Evolutionary conservation across 1,139 yeast species (phyloP), one percentile per base, ranked within the genome.

Genomic region (Pichia sp.): DNA sequence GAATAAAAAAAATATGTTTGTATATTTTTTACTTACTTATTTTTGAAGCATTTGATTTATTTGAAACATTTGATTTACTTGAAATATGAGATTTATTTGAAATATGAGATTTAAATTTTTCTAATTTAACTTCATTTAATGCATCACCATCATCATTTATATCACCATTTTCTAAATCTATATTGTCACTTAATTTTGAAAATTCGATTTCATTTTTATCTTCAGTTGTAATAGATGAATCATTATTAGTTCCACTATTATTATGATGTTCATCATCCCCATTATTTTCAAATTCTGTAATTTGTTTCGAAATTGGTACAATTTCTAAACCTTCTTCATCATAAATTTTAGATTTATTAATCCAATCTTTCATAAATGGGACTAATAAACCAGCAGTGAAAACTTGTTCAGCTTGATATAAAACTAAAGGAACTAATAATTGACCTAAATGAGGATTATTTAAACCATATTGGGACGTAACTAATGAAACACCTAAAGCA

Each of bases 321-420:
- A 34, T 34, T 25, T 34, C 38, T n/a, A 8, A n/a, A 28, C 27
- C 38, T 18, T 45, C 42, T 19, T 27, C 38, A 42, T 42, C 45
- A n/a, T 34, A 39, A 29, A 16, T 25, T 19, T 42, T 53, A 5
- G 42, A 39, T 9, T 52, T 46, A 45, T 58, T 56, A 34, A 59
- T 47, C 60, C 62, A 57, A 41, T 50, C 51, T 19, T 58, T 56
- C 60, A 56, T 58, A 25, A 45, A 53, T 1, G 47, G 27, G 5
- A 53, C 53, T n/a, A 59, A 18, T 8, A 58, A 22, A 41, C 59
- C 59, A 2, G 62, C 62, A 13, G 60, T 51, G 34, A 56, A 52
- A 18, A 90, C 95, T 70, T 89, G 96, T 63, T 86, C 91, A 13
- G 91, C 84, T 68, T 88, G 96, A 64, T 87, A 89, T 50, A 89